These are phyloP conservation scores for Monosporascus sp. DNA, from an alignment of 2,329 filamentous ascomycete species.

Conservation along the genomic window DNA sequence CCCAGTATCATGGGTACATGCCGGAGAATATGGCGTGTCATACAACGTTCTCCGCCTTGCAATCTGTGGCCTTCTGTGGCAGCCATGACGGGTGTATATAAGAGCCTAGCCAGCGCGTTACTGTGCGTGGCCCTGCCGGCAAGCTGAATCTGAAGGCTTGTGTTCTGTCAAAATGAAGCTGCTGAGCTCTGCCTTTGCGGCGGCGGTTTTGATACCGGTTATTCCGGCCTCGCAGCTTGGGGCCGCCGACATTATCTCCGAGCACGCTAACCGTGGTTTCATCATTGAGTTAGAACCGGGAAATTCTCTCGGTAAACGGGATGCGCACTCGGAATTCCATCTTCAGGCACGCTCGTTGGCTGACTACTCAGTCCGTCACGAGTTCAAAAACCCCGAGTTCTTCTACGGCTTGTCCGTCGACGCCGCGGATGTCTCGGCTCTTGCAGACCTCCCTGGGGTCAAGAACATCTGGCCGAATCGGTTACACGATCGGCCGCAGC, in stretches of 20 bases:
- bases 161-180: background rate
- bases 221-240: background rate
- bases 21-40: background rate
- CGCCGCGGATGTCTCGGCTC: conserved; percentile 3
- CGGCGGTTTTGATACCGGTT: background rate
- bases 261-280: background rate
- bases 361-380: conserved; percentile 2
- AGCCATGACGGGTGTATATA: background rate
- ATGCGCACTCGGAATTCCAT: background rate
- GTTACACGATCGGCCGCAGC: conserved; percentile 7
- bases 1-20: too few relatives aligned
- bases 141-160: background rate
- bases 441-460: conserved; percentile 8
- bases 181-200: background rate
- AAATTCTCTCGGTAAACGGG: background rate
- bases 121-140: background rate
- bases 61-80: background rate
- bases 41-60: background rate
- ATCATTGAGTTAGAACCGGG: background rate
- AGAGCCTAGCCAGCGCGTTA: background rate
- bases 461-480: conserved; percentile 11
- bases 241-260: background rate
- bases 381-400: conserved; percentile 11
- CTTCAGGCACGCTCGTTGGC: background rate
- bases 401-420: conserved; percentile 13